Base-by-base conservation (phyloP, 23 red algal species). In the Gracilaria gracilis region DNA sequence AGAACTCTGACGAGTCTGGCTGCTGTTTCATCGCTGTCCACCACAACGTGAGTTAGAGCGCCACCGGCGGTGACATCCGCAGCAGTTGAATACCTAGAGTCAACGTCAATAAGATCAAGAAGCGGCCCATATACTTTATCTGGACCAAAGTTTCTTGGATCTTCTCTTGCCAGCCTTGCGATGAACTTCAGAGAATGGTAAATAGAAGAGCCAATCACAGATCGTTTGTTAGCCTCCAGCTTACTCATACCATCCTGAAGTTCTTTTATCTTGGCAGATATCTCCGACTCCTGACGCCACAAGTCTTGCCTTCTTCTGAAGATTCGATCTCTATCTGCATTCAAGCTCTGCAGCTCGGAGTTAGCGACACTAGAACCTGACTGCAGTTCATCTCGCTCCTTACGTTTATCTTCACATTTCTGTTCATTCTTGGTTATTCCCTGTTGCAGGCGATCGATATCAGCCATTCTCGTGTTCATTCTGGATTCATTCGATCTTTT, bases 11-110 rank as follows among this genome's bases (percentile, higher is more conserved):
- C 94, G 33, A 99, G 94, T 55, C 31, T 80, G 8, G 97, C 93
- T 37, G 97, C 94, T n/a, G 90, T 99, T n/a, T 91, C 97, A 75
- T 99, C 94, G 23, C 38, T 88, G 61, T 99, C 86, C n/a, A 99
- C 97, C 24, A 99, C 94, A 34, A 99, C 80, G 31, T 96, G 87
- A 47, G 81, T 88, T 40, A 99, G 79, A 0, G 91, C 80, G n/a
- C 67, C 65, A 42, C 97, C 97, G 17, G 91, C 91, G 3, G 94
- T 93, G 53, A 91, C 93, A 76, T 99, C 94, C 9, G 93, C 86
- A 12, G 97, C 97, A 14, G 91, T 82, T 13, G 78, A 64, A 75
- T 96, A 99, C 80, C 93, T 94, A 3, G 87, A 71, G 44, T 95
- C 93, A 17, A 96, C 94, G 23, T 88, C 79, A 51, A 99, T 91